Base-by-base conservation (phyloP, 352 stramenopile genomes). In the Blastocystis sp. region DNA sequence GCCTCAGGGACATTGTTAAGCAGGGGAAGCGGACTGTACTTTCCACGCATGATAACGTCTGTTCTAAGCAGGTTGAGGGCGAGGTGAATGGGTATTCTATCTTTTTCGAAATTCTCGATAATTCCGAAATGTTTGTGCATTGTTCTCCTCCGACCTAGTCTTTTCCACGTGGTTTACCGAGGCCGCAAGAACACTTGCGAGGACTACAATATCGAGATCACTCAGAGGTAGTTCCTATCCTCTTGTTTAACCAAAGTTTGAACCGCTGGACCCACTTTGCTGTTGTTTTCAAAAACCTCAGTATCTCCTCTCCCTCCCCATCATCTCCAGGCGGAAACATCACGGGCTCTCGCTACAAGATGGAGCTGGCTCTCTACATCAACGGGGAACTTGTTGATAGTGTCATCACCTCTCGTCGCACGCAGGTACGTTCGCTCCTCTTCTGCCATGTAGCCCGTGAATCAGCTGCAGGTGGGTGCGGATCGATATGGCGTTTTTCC, bases 231-330 rank as follows among this genome's bases (percentile, higher is more conserved):
- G 18, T 18, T 15, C 34, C 8, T 18, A 2, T 9, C 20, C 39
- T 2, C 29, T 2, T 0, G 26, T n/a, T 29, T 13, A 66, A 29
- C 3, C 54, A 5, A 29, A 84, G 73, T 23, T 9, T 69, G 5
- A 84, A 63, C 29, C 54, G 73, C 54, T 84, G 73, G 73, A 84
- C 50, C 8, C 73, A 84, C 37, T 18, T 84, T 39, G 20, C 73
- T 8, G 54, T 84, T 9, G 73, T 84, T 7, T 84, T 84, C 56
- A 63, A 84, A 15, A 45, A 66, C 39, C 73, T 84, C 11, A 37
- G 47, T 39, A 18, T 43, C 8, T n/a, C n/a, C 1, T 34, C 23
- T 43, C 23, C 6, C 3, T 37, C 56, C 8, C 7, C 20, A 15
- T 45, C 4, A 73, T 7, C 23, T 0, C 2, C 2, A 34, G n/a